Conservation (phyloP, 805 yeast species). For the Candida maris region DNA sequence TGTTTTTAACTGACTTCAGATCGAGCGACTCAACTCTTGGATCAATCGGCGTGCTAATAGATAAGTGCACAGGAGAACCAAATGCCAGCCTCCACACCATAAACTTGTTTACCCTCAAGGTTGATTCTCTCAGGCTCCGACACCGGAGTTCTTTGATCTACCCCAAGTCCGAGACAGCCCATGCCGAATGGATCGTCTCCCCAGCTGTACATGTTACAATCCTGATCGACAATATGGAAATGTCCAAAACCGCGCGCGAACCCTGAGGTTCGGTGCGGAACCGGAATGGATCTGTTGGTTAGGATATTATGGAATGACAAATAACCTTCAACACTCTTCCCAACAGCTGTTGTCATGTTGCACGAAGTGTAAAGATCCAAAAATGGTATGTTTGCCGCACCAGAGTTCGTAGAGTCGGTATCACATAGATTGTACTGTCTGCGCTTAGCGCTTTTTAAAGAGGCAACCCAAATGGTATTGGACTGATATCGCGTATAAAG, state of each 20-base stretch:
- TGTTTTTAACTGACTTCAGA: neutral
- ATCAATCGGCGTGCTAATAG: neutral
- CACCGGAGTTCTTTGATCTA: conserved; percentile 1
- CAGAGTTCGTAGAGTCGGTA: neutral
- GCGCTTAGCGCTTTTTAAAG: conserved; percentile 7
- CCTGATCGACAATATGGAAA: conserved; percentile 6
- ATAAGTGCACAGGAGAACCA: conserved; percentile 14
- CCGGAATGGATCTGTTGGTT: conserved; percentile 7
- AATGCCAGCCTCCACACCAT: conserved; percentile 12
- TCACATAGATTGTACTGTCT: conserved; percentile 2
- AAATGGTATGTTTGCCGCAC: neutral
- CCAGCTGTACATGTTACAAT: conserved; percentile 10
- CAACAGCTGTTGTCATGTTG: conserved; percentile 10
- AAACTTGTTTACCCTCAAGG: conserved; percentile 1
- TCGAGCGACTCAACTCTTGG: neutral
- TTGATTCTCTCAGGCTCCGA: conserved; percentile 6
- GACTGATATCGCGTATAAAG: conserved; percentile 7
- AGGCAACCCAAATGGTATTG: conserved; percentile 11
- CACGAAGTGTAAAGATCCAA: conserved; percentile 13
- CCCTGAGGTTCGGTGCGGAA: conserved; percentile 1
- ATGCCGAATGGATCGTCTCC: conserved; percentile 11
- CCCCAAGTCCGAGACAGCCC: conserved; percentile 14
- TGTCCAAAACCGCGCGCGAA: conserved; percentile 12
- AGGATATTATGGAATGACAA: conserved; percentile 7
- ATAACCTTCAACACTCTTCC: conserved; percentile 1